Evolutionary conservation across 31 red algal species (phyloP), one percentile per base, ranked within the genome.

Genomic region (Porphyra umbilicalis): DNA sequence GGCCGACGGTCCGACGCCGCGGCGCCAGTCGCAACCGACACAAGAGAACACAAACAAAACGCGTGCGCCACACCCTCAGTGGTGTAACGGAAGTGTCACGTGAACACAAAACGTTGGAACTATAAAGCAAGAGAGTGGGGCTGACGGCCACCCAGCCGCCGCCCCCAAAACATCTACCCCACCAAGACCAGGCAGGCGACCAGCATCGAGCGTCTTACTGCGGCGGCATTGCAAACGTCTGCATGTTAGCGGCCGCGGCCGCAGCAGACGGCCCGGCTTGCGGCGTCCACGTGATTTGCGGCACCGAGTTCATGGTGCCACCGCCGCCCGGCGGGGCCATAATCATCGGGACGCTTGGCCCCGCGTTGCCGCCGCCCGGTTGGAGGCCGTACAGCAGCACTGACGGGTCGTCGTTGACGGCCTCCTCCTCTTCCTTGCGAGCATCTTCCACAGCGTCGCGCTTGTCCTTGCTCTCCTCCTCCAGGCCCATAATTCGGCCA

Each of bases 391-490:
- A 94, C 35, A 97, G 75, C 38, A 97, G 88, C 77, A 97, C 89
- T 0, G 91, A 94, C 34, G 95, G 95, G 79, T 97, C 95, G 35
- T 97, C 95, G 80, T 97, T 97, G 34, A 97, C 80, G 84, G 92
- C 91, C 35, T 95, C 93, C 35, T 95, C 93, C 75, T 89, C 80
- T 81, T 95, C 88, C 81, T 91, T 82, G 39, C 88, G 89, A 37
- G 89, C 88, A 16, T 93, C 92, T 84, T 97, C 88, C 67, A 93
- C 88, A 75, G 81, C 75, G 80, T 93, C 88, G 10, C 92, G 88
- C 80, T 94, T 93, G 46, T 97, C 95, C 76, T 97, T 94, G 86
- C 89, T 94, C 80, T 97, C 95, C 35, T 94, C 92, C 75, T 99
- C 97, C 36, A 99, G 83, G 25, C 93, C 86, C 85, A 94, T 93